Conservation (phyloP, 208 protist genomes). For the Leishmania lainsoni region DNA sequence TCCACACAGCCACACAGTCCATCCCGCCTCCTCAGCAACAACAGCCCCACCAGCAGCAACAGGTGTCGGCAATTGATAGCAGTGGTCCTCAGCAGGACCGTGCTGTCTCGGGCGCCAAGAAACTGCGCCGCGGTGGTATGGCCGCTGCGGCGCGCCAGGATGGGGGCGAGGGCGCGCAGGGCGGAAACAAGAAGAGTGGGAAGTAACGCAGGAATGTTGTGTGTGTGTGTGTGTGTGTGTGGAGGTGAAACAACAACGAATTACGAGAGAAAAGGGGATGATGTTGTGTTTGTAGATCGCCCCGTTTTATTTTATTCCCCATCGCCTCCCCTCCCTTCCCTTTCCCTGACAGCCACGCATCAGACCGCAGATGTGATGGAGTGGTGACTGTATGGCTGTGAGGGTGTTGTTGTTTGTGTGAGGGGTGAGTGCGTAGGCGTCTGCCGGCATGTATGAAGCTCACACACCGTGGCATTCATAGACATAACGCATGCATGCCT, state of each 20-base stretch:
- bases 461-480: not conserved
- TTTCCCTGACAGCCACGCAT: not conserved
- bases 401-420: not conserved
- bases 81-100: slow-evolving; percentile 42
- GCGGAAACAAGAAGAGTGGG: slow-evolving; percentile 19
- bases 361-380: not conserved
- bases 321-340: not conserved
- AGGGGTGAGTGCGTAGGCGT: not conserved
- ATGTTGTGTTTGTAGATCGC: not conserved
- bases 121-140: slow-evolving; percentile 57
- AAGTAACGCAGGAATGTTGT: slow-evolving; percentile 12
- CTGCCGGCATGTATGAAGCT: not conserved
- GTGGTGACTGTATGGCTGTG: not conserved
- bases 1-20: slow-evolving; percentile 27
- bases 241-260: not conserved
- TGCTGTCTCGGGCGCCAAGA: slow-evolving; percentile 26
- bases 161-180: slow-evolving; percentile 15
- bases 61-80: slow-evolving; percentile 48
- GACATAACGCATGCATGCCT: not conserved
- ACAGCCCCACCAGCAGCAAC: slow-evolving; percentile 31
- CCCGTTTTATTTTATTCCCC: not conserved
- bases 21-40: slow-evolving; percentile 28
- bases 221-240: not conserved
- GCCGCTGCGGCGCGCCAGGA: slow-evolving; percentile 28
- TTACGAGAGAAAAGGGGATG: not conserved